Percentiles rank a stretch among this genome's conserved stretches.
Evolutionary conservation across 768 basidiomycete genomes (phyloP).

Genomic region (Mycena latifolia): DNA sequence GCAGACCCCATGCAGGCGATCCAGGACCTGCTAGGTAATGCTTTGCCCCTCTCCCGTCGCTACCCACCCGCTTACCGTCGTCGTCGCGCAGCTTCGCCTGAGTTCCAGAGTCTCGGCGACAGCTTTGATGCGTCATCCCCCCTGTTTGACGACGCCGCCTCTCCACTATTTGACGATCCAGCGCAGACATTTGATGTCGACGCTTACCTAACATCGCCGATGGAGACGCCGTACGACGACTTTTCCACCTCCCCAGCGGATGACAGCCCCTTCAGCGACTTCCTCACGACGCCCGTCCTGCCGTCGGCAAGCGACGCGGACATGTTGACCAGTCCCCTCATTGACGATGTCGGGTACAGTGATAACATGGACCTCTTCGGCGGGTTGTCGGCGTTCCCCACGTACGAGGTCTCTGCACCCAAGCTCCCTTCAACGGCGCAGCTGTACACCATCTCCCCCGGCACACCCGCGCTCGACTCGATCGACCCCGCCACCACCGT

Average conservation of each 20-base stretch:
- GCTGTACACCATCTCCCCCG: constrained; percentile 32
- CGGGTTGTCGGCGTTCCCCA: constrained; percentile 21
- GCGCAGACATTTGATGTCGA: constrained; percentile 19
- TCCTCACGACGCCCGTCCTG: constrained; percentile 32
- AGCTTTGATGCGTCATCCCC: constrained; percentile 31
- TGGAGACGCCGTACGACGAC: constrained; percentile 35
- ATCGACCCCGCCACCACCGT: constrained; percentile 31
- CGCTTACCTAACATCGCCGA: constrained; percentile 34
- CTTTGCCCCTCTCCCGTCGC: constrained; percentile 3
- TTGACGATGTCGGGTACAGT: constrained; percentile 25
- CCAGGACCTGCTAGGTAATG: constrained; percentile 34
- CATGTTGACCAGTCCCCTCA: constrained; percentile 33
- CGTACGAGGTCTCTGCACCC: constrained; percentile 18
- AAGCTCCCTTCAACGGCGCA: constrained; percentile 22
- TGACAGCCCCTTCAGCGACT: constrained; percentile 36
- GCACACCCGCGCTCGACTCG: constrained; percentile 23
- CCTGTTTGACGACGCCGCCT: constrained; percentile 27
- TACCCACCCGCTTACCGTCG: not conserved
- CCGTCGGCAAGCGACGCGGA: constrained; percentile 24
- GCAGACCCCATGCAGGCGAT: constrained; percentile 31
- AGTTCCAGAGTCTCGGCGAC: constrained; percentile 32
- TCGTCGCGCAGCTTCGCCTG: constrained; percentile 32
- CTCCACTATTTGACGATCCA: constrained; percentile 25
- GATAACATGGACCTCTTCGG: constrained; percentile 34
- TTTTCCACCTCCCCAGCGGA: constrained; percentile 34